Evolutionary conservation across 2,329 filamentous ascomycete species (phyloP).

Genomic region (Diaporthe citriasiana): DNA sequence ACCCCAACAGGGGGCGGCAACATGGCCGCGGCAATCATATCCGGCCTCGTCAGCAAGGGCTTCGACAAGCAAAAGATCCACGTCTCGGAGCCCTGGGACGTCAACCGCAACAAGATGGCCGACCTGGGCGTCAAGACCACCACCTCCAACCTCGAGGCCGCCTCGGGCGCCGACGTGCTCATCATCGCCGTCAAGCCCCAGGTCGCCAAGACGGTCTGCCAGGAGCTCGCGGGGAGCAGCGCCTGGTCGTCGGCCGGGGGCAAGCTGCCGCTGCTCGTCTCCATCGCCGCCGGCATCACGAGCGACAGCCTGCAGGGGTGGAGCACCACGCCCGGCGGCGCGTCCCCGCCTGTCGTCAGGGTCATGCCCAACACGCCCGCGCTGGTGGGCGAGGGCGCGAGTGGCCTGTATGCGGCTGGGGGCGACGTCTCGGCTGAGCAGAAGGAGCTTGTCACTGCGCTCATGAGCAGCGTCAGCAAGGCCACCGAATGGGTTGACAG

Average conservation of each 20-base stretch:
- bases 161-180: conserved; percentile 59
- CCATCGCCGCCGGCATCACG: conserved; percentile 65
- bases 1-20: conserved; percentile 60
- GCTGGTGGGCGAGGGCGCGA: conserved; percentile 64
- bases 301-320: conserved; percentile 59
- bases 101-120: conserved; percentile 65
- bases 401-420: conserved; percentile 59
- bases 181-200: conserved; percentile 67
- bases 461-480: conserved; percentile 62
- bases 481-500: conserved; percentile 64
- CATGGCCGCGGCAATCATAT: conserved; percentile 67
- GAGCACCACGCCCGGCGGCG: conserved; percentile 55
- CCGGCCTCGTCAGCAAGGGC: conserved; percentile 60
- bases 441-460: conserved; percentile 57
- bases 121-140: conserved; percentile 62
- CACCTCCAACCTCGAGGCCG: conserved; percentile 61
- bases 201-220: conserved; percentile 61
- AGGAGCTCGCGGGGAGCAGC: conserved; percentile 56
- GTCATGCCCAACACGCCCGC: conserved; percentile 69
- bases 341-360: conserved; percentile 60
- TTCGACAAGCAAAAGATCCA: conserved; percentile 57
- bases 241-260: conserved; percentile 49
- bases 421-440: conserved; percentile 58
- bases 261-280: conserved; percentile 60
- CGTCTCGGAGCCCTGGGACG: conserved; percentile 66